Percentiles rank a stretch among this genome's conserved stretches.
These are phyloP conservation scores for Ilyonectria mors-panacis DNA, from an alignment of 2,329 filamentous ascomycete species.

Conservation along the genomic window DNA sequence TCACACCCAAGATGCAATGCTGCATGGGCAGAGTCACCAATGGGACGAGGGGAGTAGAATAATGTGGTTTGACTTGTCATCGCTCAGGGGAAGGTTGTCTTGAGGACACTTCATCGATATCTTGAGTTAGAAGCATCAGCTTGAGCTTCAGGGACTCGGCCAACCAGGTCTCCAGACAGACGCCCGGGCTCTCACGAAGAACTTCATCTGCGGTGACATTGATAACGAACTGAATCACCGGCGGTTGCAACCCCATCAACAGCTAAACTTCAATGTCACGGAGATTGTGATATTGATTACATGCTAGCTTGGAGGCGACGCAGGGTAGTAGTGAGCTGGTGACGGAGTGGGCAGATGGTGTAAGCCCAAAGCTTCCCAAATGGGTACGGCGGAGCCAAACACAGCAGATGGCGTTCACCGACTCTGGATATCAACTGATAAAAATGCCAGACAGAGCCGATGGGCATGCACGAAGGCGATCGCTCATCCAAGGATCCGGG, in stretches of 20 bases:
- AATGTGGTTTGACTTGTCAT: not conserved
- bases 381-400: not conserved
- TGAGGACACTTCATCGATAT: not conserved
- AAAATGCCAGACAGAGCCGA: not conserved
- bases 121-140: not conserved
- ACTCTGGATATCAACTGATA: conserved; percentile 5
- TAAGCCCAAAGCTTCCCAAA: not conserved
- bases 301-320: not conserved
- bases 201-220: not conserved
- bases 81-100: not conserved
- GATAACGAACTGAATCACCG: not conserved
- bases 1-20: not conserved
- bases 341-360: not conserved
- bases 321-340: not conserved
- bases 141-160: not conserved
- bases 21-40: not conserved
- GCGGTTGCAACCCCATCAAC: not conserved
- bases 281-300: conserved; percentile 3
- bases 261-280: too few relatives aligned
- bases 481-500: conserved; percentile 8
- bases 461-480: conserved; percentile 5
- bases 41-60: not conserved
- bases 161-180: not conserved
- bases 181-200: not conserved
- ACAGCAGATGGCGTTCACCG: conserved; percentile 5